Base-by-base conservation (phyloP, 2,329 filamentous ascomycete species). In the Cyphellophora attinorum region DNA sequence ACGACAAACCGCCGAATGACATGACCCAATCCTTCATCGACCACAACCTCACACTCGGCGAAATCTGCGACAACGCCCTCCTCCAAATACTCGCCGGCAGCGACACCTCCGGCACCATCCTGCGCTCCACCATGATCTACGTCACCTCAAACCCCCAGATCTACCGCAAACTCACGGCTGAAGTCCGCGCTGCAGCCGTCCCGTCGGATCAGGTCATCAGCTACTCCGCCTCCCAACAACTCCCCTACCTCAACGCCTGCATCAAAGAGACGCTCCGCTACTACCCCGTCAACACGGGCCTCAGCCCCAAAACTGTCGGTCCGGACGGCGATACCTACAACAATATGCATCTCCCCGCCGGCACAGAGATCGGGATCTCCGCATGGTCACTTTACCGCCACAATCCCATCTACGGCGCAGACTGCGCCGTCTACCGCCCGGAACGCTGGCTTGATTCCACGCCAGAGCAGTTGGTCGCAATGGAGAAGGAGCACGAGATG, bases 161-260 rank as follows among this genome's bases (percentile, higher is more conserved):
- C 11, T 38, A 44, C 18, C 10, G 19, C 16, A 46, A 29, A 29
- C 30, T 46, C 3, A 32, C 37, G 27, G 30, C 29, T 12, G 41
- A 42, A 33, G 41, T 44, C 25, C 16, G 27, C 8, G 42, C 39
- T 11, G 11, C 35, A 27, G 21, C 41, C 15, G 38, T 33, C 16
- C 33, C 30, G 8, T 37, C 42, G 6, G 38, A 42, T 23, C 31
- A 30, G 10, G 18, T 38, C 19, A 29, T 47, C 27, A 31, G 35
- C 10, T 33, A 41, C 19, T 51, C 50, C 18, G 55, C 60, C 42
- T 57, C 57, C 1, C 54, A 55, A 11, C 41, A 47, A 2, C 55
- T 71, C 4, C 58, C 60, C 0, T 72, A 70, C 39, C 55, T 74
- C 4, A 61, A 67, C 39, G 68, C 68, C 0, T 64, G 65, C 5